Base-by-base conservation (phyloP, 108 stramenopile genomes). In the Bacterosira constricta region DNA sequence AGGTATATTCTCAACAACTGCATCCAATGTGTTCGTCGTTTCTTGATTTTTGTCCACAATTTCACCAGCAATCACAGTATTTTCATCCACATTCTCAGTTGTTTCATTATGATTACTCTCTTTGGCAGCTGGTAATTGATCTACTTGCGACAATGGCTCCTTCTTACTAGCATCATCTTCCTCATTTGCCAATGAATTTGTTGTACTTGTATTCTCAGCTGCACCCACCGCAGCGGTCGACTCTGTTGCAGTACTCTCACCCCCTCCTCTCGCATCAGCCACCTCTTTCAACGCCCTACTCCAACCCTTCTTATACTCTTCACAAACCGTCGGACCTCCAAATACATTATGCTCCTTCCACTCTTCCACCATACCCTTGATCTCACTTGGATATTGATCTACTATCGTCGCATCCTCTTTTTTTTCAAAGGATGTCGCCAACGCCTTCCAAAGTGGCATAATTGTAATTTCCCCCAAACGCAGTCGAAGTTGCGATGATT, bases 261-360 rank as follows among this genome's bases (percentile, higher is more conserved):
- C n/a, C n/a, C n/a, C n/a, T n/a, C n/a, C n/a, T n/a, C n/a, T n/a
- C n/a, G n/a, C n/a, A n/a, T n/a, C n/a, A n/a, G n/a, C n/a, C 10
- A 52, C 66, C 32, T 20, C 53, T 9, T 7, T 18, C 59, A 68
- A 34, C 13, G 67, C 68, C 35, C 55, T 45, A 27, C 20, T 39
- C 73, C 73, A 75, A n/a, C 56, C 68, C 57, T 44, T 60, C 38
- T 35, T 45, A 38, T 61, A 75, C 41, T 60, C 67, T 57, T 69
- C 71, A 47, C 49, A 51, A 29, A 71, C 60, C 2, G 88, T 87
- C n/a, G 88, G 90, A 23, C 86, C 88, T 50, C 85, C 90, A 73
- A 92, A 92, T 4, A 83, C 88, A 68, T 85, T 74, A 27, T 49
- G 6, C 7, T 77, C 67, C 50, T 88, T 86, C 90, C 90, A 92